These are phyloP conservation scores for Stenogyne calaminthoides DNA, from an alignment of 305 asterid genomes.

Conservation along the genomic window DNA sequence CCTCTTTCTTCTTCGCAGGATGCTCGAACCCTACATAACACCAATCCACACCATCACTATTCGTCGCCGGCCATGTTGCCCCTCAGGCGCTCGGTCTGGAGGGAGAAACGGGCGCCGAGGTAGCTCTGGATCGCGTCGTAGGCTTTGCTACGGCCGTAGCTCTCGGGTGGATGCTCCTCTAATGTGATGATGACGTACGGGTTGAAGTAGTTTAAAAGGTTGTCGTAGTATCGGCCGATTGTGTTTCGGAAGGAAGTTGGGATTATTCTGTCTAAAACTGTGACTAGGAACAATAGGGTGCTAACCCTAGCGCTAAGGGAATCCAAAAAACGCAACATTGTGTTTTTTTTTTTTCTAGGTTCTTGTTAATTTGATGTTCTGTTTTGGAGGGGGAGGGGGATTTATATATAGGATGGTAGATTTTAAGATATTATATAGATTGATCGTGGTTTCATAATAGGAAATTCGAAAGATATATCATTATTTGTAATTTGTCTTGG, in stretches of 20 bases:
- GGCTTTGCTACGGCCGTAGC: conserved; percentile 42
- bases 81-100: not conserved
- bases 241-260: not conserved
- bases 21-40: not conserved
- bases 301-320: too few species aligned
- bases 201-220: conserved; percentile 23
- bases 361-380: too few species aligned
- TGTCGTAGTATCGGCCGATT: not conserved
- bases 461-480: too few species aligned
- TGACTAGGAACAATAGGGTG: too few species aligned
- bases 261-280: too few species aligned
- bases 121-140: conserved; percentile 44
- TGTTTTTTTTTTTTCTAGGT: too few species aligned
- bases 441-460: too few species aligned
- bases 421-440: too few species aligned
- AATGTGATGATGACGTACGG: conserved; percentile 49
- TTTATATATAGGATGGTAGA: too few species aligned
- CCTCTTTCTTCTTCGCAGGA: not conserved
- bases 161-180: conserved; percentile 39
- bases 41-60: conserved; percentile 22
- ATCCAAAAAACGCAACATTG: too few species aligned
- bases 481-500: too few species aligned
- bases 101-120: conserved; percentile 30
- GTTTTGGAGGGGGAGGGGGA: too few species aligned
- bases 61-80: conserved; percentile 8